phyloP scores from a whole-genome alignment of 169 alveolate genomes.

The Cryptosporidium muris region DNA sequence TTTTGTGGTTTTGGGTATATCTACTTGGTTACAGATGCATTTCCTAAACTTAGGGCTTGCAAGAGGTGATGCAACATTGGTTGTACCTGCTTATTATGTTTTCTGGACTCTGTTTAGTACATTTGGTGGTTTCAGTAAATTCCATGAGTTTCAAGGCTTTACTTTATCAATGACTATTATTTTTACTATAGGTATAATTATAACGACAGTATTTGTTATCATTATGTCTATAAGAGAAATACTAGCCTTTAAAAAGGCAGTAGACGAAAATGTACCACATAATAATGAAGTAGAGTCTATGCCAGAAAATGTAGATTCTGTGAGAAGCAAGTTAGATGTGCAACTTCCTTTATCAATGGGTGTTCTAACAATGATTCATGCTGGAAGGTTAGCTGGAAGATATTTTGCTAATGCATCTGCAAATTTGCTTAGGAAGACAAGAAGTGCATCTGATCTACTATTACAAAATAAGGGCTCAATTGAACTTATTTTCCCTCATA shows the following conservation, averaged over 20 bases:
- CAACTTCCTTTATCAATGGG: constrained; percentile 71
- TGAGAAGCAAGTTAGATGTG: constrained; percentile 16
- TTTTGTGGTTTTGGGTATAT: constrained; percentile 76
- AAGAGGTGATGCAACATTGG: constrained; percentile 84
- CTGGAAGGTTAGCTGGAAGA: constrained; percentile 65
- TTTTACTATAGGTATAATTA: constrained; percentile 43
- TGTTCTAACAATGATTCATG: constrained; percentile 66
- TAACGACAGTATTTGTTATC: constrained; percentile 57
- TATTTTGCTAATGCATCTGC: constrained; percentile 51
- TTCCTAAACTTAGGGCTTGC: constrained; percentile 83
- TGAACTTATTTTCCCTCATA: constrained; percentile 21
- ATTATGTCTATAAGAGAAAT: constrained; percentile 67
- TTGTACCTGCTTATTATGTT: constrained; percentile 84
- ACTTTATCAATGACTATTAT: constrained; percentile 28
- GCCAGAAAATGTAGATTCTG: constrained; percentile 7
- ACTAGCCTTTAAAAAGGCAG: constrained; percentile 65
- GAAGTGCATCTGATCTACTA: constrained; percentile 61
- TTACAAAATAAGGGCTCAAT: constrained; percentile 50
- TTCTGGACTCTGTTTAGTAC: constrained; percentile 86
- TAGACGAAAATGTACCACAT: constrained; percentile 58
- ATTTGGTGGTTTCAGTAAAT: constrained; percentile 84
- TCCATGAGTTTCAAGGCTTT: constrained; percentile 82
- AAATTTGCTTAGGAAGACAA: constrained; percentile 35
- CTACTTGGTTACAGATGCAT: constrained; percentile 83
- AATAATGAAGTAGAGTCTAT: not conserved